Conservation (phyloP, 805 yeast species). For the Kregervanrija pseudodelftensis region DNA sequence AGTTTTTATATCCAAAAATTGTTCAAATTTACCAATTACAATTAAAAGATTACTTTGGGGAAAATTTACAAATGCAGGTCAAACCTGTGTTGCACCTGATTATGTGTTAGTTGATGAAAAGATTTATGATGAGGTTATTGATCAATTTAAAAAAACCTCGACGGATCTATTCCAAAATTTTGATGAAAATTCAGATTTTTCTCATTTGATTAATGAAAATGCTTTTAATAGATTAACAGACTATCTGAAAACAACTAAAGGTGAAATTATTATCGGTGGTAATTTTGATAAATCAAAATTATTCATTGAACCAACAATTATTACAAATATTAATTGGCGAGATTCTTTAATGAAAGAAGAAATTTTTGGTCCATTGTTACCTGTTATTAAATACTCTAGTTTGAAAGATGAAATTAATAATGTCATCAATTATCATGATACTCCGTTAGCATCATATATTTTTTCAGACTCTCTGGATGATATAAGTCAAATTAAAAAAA, state of each 20-base stretch:
- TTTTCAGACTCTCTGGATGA: constrained; percentile 45
- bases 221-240: constrained; percentile 42
- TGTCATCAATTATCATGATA: constrained; percentile 47
- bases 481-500: constrained; percentile 40
- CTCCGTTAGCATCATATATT: constrained; percentile 77
- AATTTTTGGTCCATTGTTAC: constrained; percentile 80
- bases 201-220: constrained; percentile 55
- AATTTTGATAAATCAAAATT: constrained; percentile 28
- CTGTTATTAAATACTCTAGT: constrained; percentile 47
- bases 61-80: constrained; percentile 75
- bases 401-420: constrained; percentile 36
- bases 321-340: constrained; percentile 52
- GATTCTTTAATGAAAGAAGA: constrained; percentile 74
- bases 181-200: constrained; percentile 32
- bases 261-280: constrained; percentile 45
- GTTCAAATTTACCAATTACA: constrained; percentile 35
- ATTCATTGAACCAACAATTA: constrained; percentile 66
- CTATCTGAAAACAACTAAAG: constrained; percentile 43
- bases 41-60: constrained; percentile 73
- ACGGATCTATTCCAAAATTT: constrained; percentile 40
- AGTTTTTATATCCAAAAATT: constrained; percentile 39
- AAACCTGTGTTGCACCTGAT: constrained; percentile 87
- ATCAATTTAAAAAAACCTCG: constrained; percentile 32
- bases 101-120: constrained; percentile 62
- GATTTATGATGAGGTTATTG: constrained; percentile 46